These are phyloP conservation scores for Penicillium waksmanii DNA, from an alignment of 495 filamentous ascomycete genomes.

Conservation along the genomic window DNA sequence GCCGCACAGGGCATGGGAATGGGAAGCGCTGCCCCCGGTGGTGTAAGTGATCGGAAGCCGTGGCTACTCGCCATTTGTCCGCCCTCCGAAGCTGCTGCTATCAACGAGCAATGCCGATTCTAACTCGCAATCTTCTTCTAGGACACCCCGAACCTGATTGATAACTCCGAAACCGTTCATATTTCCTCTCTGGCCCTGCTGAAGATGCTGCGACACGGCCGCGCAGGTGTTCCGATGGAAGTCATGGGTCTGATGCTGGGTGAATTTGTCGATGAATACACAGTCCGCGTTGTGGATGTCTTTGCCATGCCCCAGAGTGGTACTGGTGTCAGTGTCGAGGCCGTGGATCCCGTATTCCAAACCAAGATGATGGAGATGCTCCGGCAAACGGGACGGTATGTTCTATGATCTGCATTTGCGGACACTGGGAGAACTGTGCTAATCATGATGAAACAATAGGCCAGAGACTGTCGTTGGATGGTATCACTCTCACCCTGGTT, in stretches of 20 bases:
- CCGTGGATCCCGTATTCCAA: slow-evolving; percentile 97
- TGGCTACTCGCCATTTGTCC: slow-evolving; percentile 13
- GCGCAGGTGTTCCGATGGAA: slow-evolving; percentile 98
- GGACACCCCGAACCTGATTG: slow-evolving; percentile 87
- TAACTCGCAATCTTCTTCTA: slow-evolving; percentile 38
- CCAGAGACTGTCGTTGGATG: slow-evolving; percentile 97
- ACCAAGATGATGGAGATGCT: slow-evolving; percentile 99
- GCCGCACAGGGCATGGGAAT: slow-evolving; percentile 79
- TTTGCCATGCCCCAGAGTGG: slow-evolving; percentile 99
- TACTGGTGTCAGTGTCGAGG: slow-evolving; percentile 97
- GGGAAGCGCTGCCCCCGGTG: slow-evolving; percentile 68
- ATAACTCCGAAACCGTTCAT: slow-evolving; percentile 99
- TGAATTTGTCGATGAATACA: slow-evolving; percentile 99
- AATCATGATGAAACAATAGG: slow-evolving; percentile 46
- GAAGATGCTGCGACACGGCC: slow-evolving; percentile 97
- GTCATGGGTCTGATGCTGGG: slow-evolving; percentile 99
- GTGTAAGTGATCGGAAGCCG: slow-evolving; percentile 60
- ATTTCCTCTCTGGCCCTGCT: slow-evolving; percentile 96
- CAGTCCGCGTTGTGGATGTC: slow-evolving; percentile 94
- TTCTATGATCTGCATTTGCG: slow-evolving; percentile 6
- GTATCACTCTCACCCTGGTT: slow-evolving; percentile 99
- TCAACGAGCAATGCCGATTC: not conserved
- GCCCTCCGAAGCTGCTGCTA: slow-evolving; percentile 3
- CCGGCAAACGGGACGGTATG: slow-evolving; percentile 91
- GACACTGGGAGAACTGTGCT: not conserved